Evolutionary conservation across 805 yeast genomes (phyloP).

Genomic region (Yamadazyma insecticola): DNA sequence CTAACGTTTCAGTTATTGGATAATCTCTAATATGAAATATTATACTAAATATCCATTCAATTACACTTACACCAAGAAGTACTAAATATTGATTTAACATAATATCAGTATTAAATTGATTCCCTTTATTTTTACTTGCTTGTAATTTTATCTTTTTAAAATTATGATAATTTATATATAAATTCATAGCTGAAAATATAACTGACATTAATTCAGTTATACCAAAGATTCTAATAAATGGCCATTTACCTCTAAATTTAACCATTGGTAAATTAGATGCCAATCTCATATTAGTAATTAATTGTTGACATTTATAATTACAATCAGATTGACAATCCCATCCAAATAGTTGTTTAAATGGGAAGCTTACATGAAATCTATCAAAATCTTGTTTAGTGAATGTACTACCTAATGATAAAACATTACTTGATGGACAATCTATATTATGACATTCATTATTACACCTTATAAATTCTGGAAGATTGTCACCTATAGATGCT

Average conservation of each 20-base stretch:
- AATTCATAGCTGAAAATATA: constrained; percentile 32
- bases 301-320: constrained; percentile 36
- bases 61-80: constrained; percentile 21
- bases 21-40: constrained; percentile 36
- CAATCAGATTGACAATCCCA: constrained; percentile 38
- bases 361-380: constrained; percentile 11
- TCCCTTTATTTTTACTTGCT: constrained; percentile 16
- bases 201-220: constrained; percentile 32
- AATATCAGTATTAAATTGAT: too few relatives aligned
- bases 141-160: constrained; percentile 22
- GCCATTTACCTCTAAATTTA: constrained; percentile 44
- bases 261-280: constrained; percentile 21
- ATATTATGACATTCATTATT: constrained; percentile 16
- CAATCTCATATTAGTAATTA: constrained; percentile 20
- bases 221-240: constrained; percentile 33
- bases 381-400: constrained; percentile 9
- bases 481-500: constrained; percentile 25
- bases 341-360: constrained; percentile 15
- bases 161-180: constrained; percentile 28
- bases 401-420: constrained; percentile 2
- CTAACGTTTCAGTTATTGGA: constrained; percentile 34
- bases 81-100: constrained; percentile 29
- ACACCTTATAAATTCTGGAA: constrained; percentile 27
- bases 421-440: constrained; percentile 13
- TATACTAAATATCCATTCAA: constrained; percentile 36